Conservation (phyloP, 2,329 filamentous ascomycete species). For the Sphaerulina populicola region DNA sequence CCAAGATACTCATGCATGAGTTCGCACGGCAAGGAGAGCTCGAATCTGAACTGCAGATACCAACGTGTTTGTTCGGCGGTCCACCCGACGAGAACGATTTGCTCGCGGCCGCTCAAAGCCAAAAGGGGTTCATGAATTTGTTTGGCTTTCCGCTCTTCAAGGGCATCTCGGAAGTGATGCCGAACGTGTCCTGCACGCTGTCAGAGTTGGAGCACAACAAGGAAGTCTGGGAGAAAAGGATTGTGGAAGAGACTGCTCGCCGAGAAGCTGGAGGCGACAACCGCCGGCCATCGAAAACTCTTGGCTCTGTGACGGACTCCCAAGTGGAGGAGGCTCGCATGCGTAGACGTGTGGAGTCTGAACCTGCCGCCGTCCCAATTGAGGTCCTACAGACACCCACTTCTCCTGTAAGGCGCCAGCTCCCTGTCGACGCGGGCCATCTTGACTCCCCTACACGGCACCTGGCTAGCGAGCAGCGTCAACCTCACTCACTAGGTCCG, state of each 20-base stretch:
- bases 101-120: slow-evolving; percentile 72
- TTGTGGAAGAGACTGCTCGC: slow-evolving; percentile 55
- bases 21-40: slow-evolving; percentile 88
- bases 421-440: slow-evolving; percentile 11
- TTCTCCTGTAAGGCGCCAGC: slow-evolving; percentile 18
- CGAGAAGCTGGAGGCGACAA: slow-evolving; percentile 25
- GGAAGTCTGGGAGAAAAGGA: slow-evolving; percentile 59
- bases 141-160: slow-evolving; percentile 90
- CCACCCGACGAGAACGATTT: slow-evolving; percentile 75
- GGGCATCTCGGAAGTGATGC: slow-evolving; percentile 76
- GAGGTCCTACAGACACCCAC: slow-evolving; percentile 20
- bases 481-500: slow-evolving; percentile 20
- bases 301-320: slow-evolving; percentile 26
- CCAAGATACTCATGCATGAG: slow-evolving; percentile 86
- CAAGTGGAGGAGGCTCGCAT: slow-evolving; percentile 29
- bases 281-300: slow-evolving; percentile 22
- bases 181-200: slow-evolving; percentile 74
- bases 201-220: slow-evolving; percentile 74
- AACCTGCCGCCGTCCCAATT: slow-evolving; percentile 23
- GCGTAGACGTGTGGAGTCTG: slow-evolving; percentile 24
- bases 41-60: slow-evolving; percentile 79
- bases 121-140: slow-evolving; percentile 93
- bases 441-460: slow-evolving; percentile 15
- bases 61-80: slow-evolving; percentile 72
- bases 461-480: slow-evolving; percentile 23